Evolutionary conservation across 139 green algal genomes (phyloP).

Genomic region (Chlamydomonas sphaeroides): DNA sequence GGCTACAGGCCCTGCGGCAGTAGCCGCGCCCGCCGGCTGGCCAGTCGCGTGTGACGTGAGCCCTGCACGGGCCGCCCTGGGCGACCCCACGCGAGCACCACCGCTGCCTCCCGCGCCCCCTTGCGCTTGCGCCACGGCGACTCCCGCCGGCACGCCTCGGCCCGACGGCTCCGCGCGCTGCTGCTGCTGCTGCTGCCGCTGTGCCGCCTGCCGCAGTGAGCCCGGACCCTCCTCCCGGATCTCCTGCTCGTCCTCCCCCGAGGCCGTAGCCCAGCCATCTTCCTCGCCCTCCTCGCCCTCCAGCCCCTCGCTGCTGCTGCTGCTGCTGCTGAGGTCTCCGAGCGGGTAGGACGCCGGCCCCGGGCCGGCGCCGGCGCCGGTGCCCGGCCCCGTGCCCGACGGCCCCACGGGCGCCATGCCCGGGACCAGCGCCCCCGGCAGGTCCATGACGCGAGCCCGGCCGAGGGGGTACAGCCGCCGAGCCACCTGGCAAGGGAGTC

Average conservation of each 20-base stretch:
- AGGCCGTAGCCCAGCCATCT: slow-evolving; percentile 20
- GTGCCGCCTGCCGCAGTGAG: too few species aligned
- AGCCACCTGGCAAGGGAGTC: slow-evolving; percentile 1
- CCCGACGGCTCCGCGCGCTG: too few species aligned
- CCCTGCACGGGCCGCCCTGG: too few species aligned
- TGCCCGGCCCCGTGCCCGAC: not conserved
- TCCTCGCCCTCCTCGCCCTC: too few species aligned
- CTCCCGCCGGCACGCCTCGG: too few species aligned
- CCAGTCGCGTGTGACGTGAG: not conserved
- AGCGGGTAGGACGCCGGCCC: slow-evolving; percentile 14
- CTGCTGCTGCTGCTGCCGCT: too few species aligned
- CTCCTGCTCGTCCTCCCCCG: not conserved
- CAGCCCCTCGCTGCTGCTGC: not conserved
- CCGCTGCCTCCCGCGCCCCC: too few species aligned
- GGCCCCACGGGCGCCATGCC: too few species aligned
- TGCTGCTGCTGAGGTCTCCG: slow-evolving; percentile 10
- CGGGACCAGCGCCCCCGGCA: not conserved
- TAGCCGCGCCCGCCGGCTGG: too few species aligned
- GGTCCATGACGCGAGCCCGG: not conserved
- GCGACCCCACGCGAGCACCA: not conserved
- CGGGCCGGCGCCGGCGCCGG: not conserved
- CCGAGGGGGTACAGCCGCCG: slow-evolving; percentile 15
- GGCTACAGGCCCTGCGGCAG: too few species aligned
- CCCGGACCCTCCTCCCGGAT: not conserved
- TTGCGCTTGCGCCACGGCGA: too few species aligned